Conservation (phyloP, 257 asterid genomes). For the Solanum corneliomulleri region DNA sequence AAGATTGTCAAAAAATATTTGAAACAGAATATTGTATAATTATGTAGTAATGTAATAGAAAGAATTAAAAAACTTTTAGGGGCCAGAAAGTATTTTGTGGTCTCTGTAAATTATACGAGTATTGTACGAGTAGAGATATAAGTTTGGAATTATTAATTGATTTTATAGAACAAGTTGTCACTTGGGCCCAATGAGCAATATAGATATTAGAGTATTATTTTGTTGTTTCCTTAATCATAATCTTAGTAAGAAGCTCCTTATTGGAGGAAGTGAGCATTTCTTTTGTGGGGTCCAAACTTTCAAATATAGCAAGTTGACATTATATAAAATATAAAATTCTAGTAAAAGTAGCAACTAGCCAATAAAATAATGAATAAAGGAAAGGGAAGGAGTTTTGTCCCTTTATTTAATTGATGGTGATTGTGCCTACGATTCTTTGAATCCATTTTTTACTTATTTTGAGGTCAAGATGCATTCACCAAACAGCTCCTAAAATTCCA, state of each 20-base stretch:
- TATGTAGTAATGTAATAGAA: neutral
- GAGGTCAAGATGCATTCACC: conserved; percentile 6
- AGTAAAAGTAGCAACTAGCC: neutral
- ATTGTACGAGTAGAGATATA: neutral
- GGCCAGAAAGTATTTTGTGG: neutral
- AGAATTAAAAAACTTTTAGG: neutral
- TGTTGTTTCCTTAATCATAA: neutral
- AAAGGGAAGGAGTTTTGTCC: neutral
- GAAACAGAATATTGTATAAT: too few relatives aligned
- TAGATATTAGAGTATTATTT: neutral
- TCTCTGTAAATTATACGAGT: neutral
- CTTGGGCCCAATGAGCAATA: neutral
- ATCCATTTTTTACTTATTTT: neutral
- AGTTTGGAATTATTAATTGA: neutral
- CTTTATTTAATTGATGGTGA: neutral
- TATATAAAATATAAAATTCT: neutral
- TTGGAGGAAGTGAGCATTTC: conserved; percentile 11
- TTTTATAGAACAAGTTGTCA: neutral
- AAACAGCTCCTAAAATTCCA: neutral
- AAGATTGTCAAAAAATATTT: too few relatives aligned
- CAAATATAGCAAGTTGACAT: conserved; percentile 14
- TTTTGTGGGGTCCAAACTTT: neutral
- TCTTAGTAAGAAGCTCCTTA: neutral
- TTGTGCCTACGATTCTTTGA: conserved; percentile 8
- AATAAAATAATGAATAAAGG: neutral